Evolutionary conservation across 257 asterid genomes (phyloP), one percentile per base, ranked within the genome.

Genomic region (Paulownia fortunei): DNA sequence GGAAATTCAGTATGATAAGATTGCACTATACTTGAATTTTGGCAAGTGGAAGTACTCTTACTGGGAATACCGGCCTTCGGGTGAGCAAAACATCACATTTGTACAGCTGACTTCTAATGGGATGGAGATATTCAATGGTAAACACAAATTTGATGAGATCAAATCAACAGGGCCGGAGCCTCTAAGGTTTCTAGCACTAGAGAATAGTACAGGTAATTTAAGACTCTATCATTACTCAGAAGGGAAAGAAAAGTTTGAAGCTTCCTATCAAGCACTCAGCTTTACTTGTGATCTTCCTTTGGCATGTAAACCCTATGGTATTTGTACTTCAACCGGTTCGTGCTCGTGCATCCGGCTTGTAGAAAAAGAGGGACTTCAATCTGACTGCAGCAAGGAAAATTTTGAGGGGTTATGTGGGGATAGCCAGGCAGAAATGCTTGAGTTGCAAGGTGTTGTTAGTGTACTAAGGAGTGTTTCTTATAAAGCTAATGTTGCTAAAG

Each of bases 211-310:
- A 0, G 97, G 98, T 0, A 86, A 94, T 64, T 63, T 89, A 18
- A 87, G 89, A 16, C 78, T 92, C n/a, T 94, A 91, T 60, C 86
- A 82, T 66, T 94, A 91, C 82, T 87, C 97, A 0, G 56, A 70
- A 4, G 86, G 77, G 24, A 81, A 83, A 0, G 81, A 74, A 0
- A 80, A 81, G 37, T 92, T 91, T 54, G 90, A 89, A 55, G 82
- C 89, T 59, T 90, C 96, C 8, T 94, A 84, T 68, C 82, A 84
- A 62, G 96, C 97, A 8, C 62, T 91, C 15, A 86, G 85, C 64
- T 61, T 23, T 10, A 86, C 90, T 3, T 94, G 97, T 72, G 94
- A 94, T 75, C 95, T 89, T 58, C 98, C 97, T 0, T 66, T 94
- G 82, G 86, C 94, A 0, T 94, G 98, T 67, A 74, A 82, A 49